Evolutionary conservation across 78 protist species (phyloP).

Genomic region (Pelomyxa schiedti): DNA sequence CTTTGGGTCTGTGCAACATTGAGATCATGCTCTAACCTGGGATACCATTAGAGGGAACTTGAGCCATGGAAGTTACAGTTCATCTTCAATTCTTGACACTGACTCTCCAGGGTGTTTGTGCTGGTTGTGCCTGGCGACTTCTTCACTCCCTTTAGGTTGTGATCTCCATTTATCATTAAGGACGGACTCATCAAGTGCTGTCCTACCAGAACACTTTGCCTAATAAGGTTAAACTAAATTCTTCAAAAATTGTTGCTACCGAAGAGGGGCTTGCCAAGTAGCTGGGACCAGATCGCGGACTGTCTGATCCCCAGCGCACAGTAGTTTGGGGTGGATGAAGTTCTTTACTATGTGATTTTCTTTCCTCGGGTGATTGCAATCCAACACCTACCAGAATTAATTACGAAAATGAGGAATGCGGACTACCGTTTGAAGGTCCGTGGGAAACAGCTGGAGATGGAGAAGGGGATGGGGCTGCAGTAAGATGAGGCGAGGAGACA

Average conservation of each 20-base stretch:
- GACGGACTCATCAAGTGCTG: constrained; percentile 30
- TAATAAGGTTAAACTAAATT: not conserved
- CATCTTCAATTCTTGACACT: constrained; percentile 73
- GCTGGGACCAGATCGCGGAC: constrained; percentile 59
- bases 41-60: not conserved
- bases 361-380: not conserved
- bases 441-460: no score
- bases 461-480: no score
- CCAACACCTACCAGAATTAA: not conserved
- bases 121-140: constrained; percentile 23
- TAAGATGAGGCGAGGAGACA: no score
- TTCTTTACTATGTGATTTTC: not conserved
- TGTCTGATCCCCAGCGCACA: constrained; percentile 32
- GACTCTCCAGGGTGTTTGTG: constrained; percentile 50
- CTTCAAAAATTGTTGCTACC: not conserved
- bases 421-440: no score
- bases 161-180: constrained; percentile 74
- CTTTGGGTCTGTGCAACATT: constrained; percentile 52
- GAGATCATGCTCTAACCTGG: constrained; percentile 79
- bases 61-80: no score
- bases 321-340: constrained; percentile 19
- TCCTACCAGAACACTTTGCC: constrained; percentile 19
- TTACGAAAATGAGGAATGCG: not conserved
- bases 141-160: constrained; percentile 68
- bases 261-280: constrained; percentile 28